phyloP scores from a whole-genome alignment of 116 monocot genomes.

The Papilionanthe hybrid region DNA sequence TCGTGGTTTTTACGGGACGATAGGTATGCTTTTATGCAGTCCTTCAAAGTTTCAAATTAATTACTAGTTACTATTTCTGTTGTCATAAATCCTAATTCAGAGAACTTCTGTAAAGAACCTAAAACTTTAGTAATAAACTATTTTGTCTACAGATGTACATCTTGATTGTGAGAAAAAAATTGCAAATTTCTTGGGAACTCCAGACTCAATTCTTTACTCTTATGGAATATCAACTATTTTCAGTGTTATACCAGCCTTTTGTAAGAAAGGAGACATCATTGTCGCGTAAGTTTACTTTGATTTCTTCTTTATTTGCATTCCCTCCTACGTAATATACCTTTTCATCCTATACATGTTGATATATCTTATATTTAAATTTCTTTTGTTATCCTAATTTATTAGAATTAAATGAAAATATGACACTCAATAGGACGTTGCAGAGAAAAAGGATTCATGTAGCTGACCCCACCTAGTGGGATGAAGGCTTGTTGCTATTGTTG shows the following conservation, averaged over 20 bases:
- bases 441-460: too few relatives aligned
- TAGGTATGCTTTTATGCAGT: conserved; percentile 43
- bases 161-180: conserved; percentile 95
- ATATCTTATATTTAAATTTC: background rate
- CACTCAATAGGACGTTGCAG: too few relatives aligned
- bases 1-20: conserved; percentile 93
- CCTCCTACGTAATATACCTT: background rate
- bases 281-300: conserved; percentile 66
- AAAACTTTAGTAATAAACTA: background rate
- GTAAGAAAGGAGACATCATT: conserved; percentile 99
- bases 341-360: background rate
- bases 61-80: background rate
- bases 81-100: background rate
- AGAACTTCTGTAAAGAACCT: background rate
- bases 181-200: conserved; percentile 85
- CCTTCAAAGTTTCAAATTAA: background rate
- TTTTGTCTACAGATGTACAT: conserved; percentile 67
- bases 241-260: conserved; percentile 98
- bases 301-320: too few relatives aligned
- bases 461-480: background rate
- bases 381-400: too few relatives aligned
- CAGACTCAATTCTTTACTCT: conserved; percentile 92
- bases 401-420: too few relatives aligned
- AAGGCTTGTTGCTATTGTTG: background rate
- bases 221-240: conserved; percentile 98